phyloP scores from a whole-genome alignment of 345 rosid species.

The Gossypium australe region DNA sequence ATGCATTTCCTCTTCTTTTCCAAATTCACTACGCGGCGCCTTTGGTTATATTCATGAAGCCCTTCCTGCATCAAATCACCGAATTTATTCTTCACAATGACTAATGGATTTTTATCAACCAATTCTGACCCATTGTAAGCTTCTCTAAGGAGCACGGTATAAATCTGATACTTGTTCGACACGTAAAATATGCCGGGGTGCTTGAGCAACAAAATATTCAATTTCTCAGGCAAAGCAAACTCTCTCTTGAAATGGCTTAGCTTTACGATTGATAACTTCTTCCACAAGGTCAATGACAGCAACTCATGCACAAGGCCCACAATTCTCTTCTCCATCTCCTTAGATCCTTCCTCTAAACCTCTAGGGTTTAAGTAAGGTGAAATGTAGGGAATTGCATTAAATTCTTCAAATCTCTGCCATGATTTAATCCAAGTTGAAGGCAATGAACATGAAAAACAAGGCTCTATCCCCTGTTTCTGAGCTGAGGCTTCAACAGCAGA shows the following conservation, averaged over 20 bases:
- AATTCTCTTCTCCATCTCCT: slow-evolving; percentile 73
- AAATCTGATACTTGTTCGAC: slow-evolving; percentile 74
- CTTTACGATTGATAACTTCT: slow-evolving; percentile 72
- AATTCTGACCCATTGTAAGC: slow-evolving; percentile 66
- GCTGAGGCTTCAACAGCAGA: slow-evolving; percentile 71
- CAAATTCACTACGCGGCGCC: slow-evolving; percentile 44
- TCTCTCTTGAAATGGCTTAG: slow-evolving; percentile 81
- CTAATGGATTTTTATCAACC: slow-evolving; percentile 71
- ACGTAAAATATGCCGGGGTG: slow-evolving; percentile 83
- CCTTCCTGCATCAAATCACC: slow-evolving; percentile 94
- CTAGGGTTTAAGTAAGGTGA: slow-evolving; percentile 55
- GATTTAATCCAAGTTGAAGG: slow-evolving; percentile 77
- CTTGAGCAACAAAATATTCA: slow-evolving; percentile 67
- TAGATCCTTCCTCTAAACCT: slow-evolving; percentile 46
- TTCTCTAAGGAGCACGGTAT: slow-evolving; percentile 85
- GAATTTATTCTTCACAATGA: slow-evolving; percentile 73
- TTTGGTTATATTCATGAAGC: slow-evolving; percentile 61
- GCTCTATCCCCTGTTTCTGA: slow-evolving; percentile 37
- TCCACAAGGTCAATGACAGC: slow-evolving; percentile 76
- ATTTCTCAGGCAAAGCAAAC: slow-evolving; percentile 64
- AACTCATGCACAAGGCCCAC: slow-evolving; percentile 75
- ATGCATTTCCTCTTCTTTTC: slow-evolving; percentile 60
- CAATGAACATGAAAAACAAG: slow-evolving; percentile 56
- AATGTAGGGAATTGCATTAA: slow-evolving; percentile 64
- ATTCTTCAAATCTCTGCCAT: slow-evolving; percentile 65